These are phyloP conservation scores for Raphanus sativus DNA, from an alignment of 345 rosid species.

Conservation along the genomic window DNA sequence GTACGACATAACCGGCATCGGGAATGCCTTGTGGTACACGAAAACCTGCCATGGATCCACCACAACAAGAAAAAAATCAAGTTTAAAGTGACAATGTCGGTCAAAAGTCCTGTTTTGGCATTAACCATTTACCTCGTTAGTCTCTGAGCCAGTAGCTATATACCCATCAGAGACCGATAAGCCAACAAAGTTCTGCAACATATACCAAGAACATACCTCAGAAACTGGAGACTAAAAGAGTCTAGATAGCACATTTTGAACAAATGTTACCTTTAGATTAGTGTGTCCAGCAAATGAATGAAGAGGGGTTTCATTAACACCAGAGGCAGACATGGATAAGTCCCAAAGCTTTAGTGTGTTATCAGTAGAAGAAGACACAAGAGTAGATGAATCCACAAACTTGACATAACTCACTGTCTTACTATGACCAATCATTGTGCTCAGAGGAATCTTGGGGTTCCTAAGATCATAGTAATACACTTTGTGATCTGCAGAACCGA, in stretches of 20 bases:
- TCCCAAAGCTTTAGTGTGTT: conserved; percentile 98
- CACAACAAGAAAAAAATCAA: conserved; percentile 8
- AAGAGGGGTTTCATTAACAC: conserved; percentile 68
- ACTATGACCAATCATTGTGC: conserved; percentile 76
- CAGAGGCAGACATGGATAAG: conserved; percentile 69
- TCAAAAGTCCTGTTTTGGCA: neutral
- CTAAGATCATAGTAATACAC: conserved; percentile 92
- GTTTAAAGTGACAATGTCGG: neutral
- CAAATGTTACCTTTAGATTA: conserved; percentile 66
- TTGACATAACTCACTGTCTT: conserved; percentile 90
- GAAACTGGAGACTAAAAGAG: neutral
- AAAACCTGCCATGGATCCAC: conserved; percentile 55
- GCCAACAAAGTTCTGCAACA: conserved; percentile 90
- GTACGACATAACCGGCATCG: conserved; percentile 87
- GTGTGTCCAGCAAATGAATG: conserved; percentile 85
- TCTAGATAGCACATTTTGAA: neutral
- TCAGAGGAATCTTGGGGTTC: conserved; percentile 72
- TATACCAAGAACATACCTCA: neutral
- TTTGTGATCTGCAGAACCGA: conserved; percentile 95
- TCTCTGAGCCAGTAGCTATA: conserved; percentile 97
- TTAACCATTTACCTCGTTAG: conserved; percentile 74
- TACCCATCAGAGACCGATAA: conserved; percentile 92
- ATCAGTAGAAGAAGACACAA: conserved; percentile 93
- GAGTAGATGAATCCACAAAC: conserved; percentile 68
- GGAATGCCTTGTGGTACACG: conserved; percentile 93